phyloP scores from a whole-genome alignment of 495 filamentous ascomycete species.

The Entonaema liquescens region DNA sequence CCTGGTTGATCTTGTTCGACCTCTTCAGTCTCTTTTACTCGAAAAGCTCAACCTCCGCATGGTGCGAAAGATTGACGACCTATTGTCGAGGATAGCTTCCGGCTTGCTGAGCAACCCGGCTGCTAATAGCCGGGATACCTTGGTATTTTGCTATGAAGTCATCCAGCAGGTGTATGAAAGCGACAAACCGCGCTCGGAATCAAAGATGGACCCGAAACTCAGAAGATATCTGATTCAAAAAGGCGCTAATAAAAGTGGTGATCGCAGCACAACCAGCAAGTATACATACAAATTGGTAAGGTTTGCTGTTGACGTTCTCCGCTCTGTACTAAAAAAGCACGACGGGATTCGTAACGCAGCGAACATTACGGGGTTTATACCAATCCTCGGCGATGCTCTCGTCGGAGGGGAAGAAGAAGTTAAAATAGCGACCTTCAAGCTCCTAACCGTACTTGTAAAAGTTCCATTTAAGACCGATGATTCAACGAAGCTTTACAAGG shows the following conservation, averaged over 20 bases:
- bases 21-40: conserved; percentile 76
- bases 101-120: conserved; percentile 83
- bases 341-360: conserved; percentile 76
- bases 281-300: conserved; percentile 83
- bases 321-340: conserved; percentile 81
- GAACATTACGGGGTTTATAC: conserved; percentile 85
- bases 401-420: conserved; percentile 87
- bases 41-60: conserved; percentile 84
- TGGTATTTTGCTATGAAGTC: conserved; percentile 94
- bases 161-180: conserved; percentile 83
- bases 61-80: conserved; percentile 87
- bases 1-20: conserved; percentile 77
- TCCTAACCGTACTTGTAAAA: conserved; percentile 85
- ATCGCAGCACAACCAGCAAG: conserved; percentile 71
- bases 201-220: conserved; percentile 65
- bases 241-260: conserved; percentile 73
- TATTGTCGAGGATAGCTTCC: conserved; percentile 81
- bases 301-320: conserved; percentile 87
- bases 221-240: conserved; percentile 81
- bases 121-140: conserved; percentile 75
- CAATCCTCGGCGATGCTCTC: conserved; percentile 86
- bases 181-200: conserved; percentile 53
- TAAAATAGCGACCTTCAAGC: conserved; percentile 80
- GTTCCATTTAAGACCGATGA: conserved; percentile 79
- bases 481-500: conserved; percentile 77